Evolutionary conservation across 2,329 filamentous ascomycete genomes (phyloP).

Genomic region (Clonostachys rosea): DNA sequence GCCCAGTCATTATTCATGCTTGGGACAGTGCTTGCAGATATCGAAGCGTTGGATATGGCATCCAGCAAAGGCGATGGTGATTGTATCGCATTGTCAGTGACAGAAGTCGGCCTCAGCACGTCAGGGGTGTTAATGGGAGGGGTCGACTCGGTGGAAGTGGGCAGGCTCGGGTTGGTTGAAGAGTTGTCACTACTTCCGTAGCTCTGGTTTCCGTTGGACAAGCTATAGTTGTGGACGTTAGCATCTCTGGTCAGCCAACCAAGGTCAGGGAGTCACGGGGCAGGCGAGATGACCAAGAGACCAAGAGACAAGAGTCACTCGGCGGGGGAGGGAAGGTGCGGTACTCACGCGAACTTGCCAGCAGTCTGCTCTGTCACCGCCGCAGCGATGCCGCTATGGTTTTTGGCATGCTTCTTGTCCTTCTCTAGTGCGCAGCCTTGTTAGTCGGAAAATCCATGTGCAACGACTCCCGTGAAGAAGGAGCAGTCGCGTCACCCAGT

Average conservation of each 20-base stretch:
- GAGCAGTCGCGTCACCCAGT: not conserved
- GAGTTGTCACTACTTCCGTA: conserved; percentile 23
- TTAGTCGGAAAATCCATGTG: conserved; percentile 5
- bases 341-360: conserved; percentile 45
- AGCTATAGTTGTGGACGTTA: conserved; percentile 1
- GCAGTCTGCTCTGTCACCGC: conserved; percentile 48
- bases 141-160: conserved; percentile 37
- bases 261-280: conserved; percentile 7
- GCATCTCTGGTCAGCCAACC: not conserved
- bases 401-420: conserved; percentile 50
- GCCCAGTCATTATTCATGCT: conserved; percentile 43
- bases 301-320: conserved; percentile 1
- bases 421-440: conserved; percentile 32
- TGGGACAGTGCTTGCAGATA: conserved; percentile 40
- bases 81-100: conserved; percentile 35
- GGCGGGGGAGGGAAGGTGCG: conserved; percentile 3
- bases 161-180: conserved; percentile 21
- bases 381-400: conserved; percentile 45
- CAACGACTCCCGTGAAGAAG: not conserved
- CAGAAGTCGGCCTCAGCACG: conserved; percentile 29
- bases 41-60: conserved; percentile 42
- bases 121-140: conserved; percentile 39
- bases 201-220: conserved; percentile 9
- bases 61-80: conserved; percentile 40
- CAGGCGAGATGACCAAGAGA: conserved; percentile 17